phyloP scores from a whole-genome alignment of 495 filamentous ascomycete species.

The Penicillium lividum region DNA sequence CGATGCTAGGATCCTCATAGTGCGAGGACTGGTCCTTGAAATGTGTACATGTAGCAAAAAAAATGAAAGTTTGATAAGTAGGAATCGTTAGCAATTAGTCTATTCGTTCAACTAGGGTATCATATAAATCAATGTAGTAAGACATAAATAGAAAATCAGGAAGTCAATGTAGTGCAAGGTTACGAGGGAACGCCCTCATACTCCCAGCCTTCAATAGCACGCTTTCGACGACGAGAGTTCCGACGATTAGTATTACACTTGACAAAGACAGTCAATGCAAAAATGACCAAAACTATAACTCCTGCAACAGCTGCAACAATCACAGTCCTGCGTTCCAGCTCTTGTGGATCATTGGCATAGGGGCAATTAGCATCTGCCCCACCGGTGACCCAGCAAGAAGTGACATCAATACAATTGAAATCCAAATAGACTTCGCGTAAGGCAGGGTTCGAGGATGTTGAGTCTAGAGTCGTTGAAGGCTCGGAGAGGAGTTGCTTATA shows the following conservation, averaged over 20 bases:
- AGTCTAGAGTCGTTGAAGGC: slow-evolving; percentile 26
- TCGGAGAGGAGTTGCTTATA: slow-evolving; percentile 33
- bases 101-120: no score
- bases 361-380: slow-evolving; percentile 54
- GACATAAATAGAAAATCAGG: no score
- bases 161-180: neutral
- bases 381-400: slow-evolving; percentile 60
- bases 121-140: no score
- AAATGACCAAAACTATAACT: slow-evolving; percentile 59
- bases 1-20: no score
- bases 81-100: no score
- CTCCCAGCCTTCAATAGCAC: slow-evolving; percentile 58
- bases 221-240: slow-evolving; percentile 50
- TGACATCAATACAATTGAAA: slow-evolving; percentile 57
- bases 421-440: slow-evolving; percentile 53
- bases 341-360: slow-evolving; percentile 43
- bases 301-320: slow-evolving; percentile 61
- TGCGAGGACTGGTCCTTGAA: no score
- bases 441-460: slow-evolving; percentile 23
- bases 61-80: no score
- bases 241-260: slow-evolving; percentile 63
- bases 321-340: slow-evolving; percentile 45
- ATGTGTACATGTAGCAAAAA: no score
- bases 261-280: slow-evolving; percentile 61
- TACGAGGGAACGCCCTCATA: slow-evolving; percentile 67